phyloP scores from a whole-genome alignment of 1,139 yeast genomes.

The Zygosaccharomyces pseudobailii region DNA sequence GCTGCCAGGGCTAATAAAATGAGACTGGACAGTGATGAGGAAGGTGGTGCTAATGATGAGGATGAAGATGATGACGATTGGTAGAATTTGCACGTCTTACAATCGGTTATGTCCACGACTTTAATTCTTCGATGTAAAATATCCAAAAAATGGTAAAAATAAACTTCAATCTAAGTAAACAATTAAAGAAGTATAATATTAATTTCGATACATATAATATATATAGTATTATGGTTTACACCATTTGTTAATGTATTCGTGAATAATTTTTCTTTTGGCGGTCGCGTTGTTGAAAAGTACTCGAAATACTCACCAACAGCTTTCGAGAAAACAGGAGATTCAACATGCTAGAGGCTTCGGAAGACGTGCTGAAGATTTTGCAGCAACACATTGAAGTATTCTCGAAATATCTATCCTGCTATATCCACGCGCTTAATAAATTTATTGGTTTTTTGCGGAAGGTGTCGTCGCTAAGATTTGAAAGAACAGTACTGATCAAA shows the following conservation, averaged over 20 bases:
- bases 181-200: neutral
- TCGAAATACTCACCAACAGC: neutral
- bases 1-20: slow-evolving; percentile 79
- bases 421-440: slow-evolving; percentile 31
- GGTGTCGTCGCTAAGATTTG: slow-evolving; percentile 30
- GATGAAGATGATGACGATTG: slow-evolving; percentile 48
- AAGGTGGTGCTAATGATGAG: slow-evolving; percentile 59
- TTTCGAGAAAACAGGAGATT: neutral
- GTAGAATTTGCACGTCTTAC: slow-evolving; percentile 22
- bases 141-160: neutral
- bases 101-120: neutral
- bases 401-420: slow-evolving; percentile 27
- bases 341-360: slow-evolving; percentile 1
- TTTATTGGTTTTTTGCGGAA: slow-evolving; percentile 31
- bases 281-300: neutral
- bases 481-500: slow-evolving; percentile 33
- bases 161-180: neutral
- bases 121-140: neutral
- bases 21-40: slow-evolving; percentile 69
- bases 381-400: slow-evolving; percentile 15
- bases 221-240: neutral
- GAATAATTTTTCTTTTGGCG: neutral
- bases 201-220: neutral
- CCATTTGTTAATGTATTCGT: neutral
- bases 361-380: slow-evolving; percentile 3